Evolutionary conservation across 2,329 filamentous ascomycete genomes (phyloP), one percentile per base, ranked within the genome.

Genomic region (Aspergillus sp.): DNA sequence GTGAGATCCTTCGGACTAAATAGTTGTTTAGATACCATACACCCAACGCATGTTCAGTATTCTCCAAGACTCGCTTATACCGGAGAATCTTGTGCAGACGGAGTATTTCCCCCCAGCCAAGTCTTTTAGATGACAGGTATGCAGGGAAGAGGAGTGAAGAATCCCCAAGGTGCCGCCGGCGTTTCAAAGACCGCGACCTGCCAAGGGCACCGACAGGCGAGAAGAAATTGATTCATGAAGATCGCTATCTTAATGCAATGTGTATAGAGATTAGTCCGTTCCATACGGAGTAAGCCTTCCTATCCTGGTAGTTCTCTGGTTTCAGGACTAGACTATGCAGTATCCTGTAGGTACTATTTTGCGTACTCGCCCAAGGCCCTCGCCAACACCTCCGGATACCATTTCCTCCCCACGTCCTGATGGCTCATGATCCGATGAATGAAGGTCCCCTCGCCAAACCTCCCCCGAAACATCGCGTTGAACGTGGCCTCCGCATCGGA

Each of bases 401-500:
- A 76, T 59, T 72, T 61, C 16, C 69, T 60, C 2, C 71, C 73
- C 4, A 76, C 73, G 64, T 76, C 73, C 42, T 74, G 73, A 49
- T 76, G 73, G 46, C 73, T 75, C 6, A 71, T 76, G 10, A 76
- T 63, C 24, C 73, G 72, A 16, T 73, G 73, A 22, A 75, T 65
- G 2, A 76, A 65, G 0, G 72, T 76, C 1, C 72, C 73, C 46
- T 75, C 65, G 1, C 73, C 73, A 2, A 73, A 71, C 46, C 65
- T 67, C 4, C 68, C 70, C 18, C 56, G 61, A 49, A 72, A 75
- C 57, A 72, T 71, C 24, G 67, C 46, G 26, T 75, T 74, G 49
- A 75, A 76, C 1, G 73, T 75, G 2, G 68, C 70, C 60, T 75
- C 74, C 2, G 73, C 73, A 57, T 76, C 74, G 4, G 73, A 75